Base-by-base conservation (phyloP, 2,329 filamentous ascomycete genomes). In the Rosellinia necatrix region DNA sequence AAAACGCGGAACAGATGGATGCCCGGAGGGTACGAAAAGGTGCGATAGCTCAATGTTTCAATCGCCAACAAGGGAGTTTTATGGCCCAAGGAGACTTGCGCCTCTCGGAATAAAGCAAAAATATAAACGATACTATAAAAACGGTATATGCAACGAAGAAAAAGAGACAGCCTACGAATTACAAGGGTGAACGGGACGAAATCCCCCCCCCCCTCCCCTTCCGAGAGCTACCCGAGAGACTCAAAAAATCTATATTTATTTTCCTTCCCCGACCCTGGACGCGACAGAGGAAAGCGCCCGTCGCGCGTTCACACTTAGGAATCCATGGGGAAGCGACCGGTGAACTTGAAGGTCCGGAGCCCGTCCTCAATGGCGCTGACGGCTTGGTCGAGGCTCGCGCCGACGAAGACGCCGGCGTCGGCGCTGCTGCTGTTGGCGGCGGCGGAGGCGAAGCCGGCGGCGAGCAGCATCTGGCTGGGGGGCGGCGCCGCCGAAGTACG, bases 291-390 rank as follows among this genome's bases (percentile, higher is more conserved):
- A n/a, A n/a, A n/a, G n/a, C n/a, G n/a, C n/a, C 29, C n/a, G n/a
- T 12, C n/a, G 10, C 10, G 9, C n/a, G 3, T 32, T 12, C n/a
- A 9, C n/a, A 10, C 4, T 9, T 27, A 42, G 9, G 27, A 42
- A 63, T 89, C 87, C 60, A 84, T 43, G 1, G 84, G 76, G 65
- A 88, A 90, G 3, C 87, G 78, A 58, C 83, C 79, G 29, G 86
- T 75, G 65, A 89, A 90, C 74, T 84, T 88, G 62, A 88, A 91
- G 2, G 74, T 81, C 54, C 76, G 77, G 64, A 91, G 72, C 0
- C 86, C 87, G 2, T 81, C 77, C 71, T 81, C 76, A n/a, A 89
- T 66, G 1, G 71, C 64, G 3, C 70, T 65, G 0, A 77, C 78
- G 44, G 86, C 70, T 0, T 58, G 66, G 2, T 71, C 69, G 0